A percentile compares a stretch with the other conserved stretches of the same genome.
phyloP scores from a whole-genome alignment of 306 rosid genomes.

The Vigna nakashimae region DNA sequence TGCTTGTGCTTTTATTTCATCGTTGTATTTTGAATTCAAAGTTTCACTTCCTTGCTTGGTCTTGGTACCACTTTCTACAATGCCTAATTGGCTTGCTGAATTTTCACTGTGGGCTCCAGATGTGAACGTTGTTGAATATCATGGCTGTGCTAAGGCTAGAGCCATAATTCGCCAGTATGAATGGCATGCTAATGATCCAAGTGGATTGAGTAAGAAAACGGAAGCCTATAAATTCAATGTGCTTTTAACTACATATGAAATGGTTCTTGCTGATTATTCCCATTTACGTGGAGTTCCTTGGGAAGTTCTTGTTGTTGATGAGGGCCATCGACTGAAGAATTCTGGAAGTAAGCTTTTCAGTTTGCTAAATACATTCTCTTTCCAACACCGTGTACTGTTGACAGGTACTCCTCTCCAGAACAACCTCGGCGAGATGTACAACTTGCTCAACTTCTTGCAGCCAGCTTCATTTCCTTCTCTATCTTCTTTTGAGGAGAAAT shows the following conservation, averaged over 20 bases:
- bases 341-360: constrained; percentile 98
- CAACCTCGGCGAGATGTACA: constrained; percentile 99
- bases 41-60: constrained; percentile 95
- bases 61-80: constrained; percentile 96
- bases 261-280: constrained; percentile 96
- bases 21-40: constrained; percentile 88
- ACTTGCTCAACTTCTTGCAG: constrained; percentile 97
- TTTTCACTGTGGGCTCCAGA: constrained; percentile 93
- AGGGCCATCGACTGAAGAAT: constrained; percentile 97
- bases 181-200: constrained; percentile 89
- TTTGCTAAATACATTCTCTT: constrained; percentile 90
- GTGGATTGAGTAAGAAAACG: constrained; percentile 69
- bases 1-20: constrained; percentile 90
- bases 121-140: constrained; percentile 96
- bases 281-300: constrained; percentile 97
- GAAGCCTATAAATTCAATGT: constrained; percentile 88
- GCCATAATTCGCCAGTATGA: constrained; percentile 90
- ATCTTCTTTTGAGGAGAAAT: constrained; percentile 89
- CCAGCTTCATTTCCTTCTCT: constrained; percentile 98
- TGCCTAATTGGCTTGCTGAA: constrained; percentile 99
- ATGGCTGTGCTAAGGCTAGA: constrained; percentile 99
- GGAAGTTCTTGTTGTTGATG: constrained; percentile 99
- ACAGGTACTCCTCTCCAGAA: constrained; percentile 99
- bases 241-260: constrained; percentile 94
- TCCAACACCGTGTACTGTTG: constrained; percentile 96